A percentile compares a stretch with the other conserved stretches of the same genome.
These are phyloP conservation scores for Fagopyrum homotropicum DNA, from an alignment of 148 eudicot species.

Conservation along the genomic window DNA sequence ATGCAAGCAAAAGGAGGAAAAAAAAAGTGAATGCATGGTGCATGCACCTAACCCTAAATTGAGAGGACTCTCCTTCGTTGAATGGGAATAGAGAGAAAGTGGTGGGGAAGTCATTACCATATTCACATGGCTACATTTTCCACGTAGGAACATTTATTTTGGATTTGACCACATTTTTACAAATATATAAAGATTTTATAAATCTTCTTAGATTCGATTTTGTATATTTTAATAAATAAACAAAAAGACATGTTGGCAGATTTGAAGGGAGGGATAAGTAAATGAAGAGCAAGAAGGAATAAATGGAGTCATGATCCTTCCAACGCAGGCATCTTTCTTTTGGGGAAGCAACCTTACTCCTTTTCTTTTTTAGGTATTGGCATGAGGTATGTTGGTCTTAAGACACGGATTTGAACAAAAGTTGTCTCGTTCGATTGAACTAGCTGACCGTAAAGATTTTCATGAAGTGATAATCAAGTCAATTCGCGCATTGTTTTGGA, in stretches of 20 bases:
- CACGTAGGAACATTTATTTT: not conserved
- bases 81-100: slow-evolving; percentile 1
- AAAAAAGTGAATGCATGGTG: not conserved
- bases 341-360: slow-evolving; percentile 8
- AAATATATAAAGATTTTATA: not conserved
- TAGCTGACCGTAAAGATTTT: too few relatives aligned
- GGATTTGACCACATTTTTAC: not conserved
- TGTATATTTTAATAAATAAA: not conserved
- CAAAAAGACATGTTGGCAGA: not conserved
- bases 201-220: slow-evolving; percentile 6
- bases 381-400: too few relatives aligned
- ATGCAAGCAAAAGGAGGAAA: not conserved
- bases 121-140: not conserved
- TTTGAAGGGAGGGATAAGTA: not conserved
- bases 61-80: slow-evolving; percentile 3
- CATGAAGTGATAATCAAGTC: too few relatives aligned
- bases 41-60: slow-evolving; percentile 11
- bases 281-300: slow-evolving; percentile 2
- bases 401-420: too few relatives aligned
- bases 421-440: too few relatives aligned
- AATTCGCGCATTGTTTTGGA: not conserved
- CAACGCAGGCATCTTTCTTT: slow-evolving; percentile 6
- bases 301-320: slow-evolving; percentile 12
- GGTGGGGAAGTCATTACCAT: not conserved
- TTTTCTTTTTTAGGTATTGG: not conserved